Percentiles rank a stretch among this genome's conserved stretches.
Evolutionary conservation across 2,329 filamentous ascomycete genomes (phyloP).

Genomic region (Aureobasidium musti): DNA sequence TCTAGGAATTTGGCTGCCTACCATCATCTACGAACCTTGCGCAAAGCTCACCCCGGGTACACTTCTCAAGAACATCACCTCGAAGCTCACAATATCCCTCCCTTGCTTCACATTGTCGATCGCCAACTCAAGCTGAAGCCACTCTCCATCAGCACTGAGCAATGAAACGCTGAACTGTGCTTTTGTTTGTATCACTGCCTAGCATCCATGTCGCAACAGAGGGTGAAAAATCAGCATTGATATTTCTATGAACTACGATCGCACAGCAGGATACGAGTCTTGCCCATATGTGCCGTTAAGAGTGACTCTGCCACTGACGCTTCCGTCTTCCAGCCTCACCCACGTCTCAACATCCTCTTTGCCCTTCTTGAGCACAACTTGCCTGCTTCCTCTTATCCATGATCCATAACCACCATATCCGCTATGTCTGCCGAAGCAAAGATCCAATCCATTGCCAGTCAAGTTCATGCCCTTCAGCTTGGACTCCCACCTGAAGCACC

Average conservation of each 20-base stretch:
- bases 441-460: slow-evolving; percentile 38
- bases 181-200: neutral
- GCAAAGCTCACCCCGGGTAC: no score
- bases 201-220: neutral
- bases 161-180: slow-evolving; percentile 23
- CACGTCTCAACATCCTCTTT: slow-evolving; percentile 37
- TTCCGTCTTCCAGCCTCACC: slow-evolving; percentile 40
- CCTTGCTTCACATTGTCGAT: slow-evolving; percentile 12
- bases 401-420: slow-evolving; percentile 39
- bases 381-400: slow-evolving; percentile 39
- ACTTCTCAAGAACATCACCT: slow-evolving; percentile 39
- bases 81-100: slow-evolving; percentile 47
- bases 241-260: neutral
- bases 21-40: no score
- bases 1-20: no score
- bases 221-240: neutral
- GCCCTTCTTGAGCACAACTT: slow-evolving; percentile 35
- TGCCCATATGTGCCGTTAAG: slow-evolving; percentile 40
- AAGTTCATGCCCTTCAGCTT: slow-evolving; percentile 37
- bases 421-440: slow-evolving; percentile 39
- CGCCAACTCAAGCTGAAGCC: slow-evolving; percentile 17
- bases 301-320: slow-evolving; percentile 36
- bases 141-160: slow-evolving; percentile 29
- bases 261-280: slow-evolving; percentile 37
- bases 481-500: slow-evolving; percentile 41